phyloP scores from a whole-genome alignment of 139 green algal species.

The Parachlorella kessleri region DNA sequence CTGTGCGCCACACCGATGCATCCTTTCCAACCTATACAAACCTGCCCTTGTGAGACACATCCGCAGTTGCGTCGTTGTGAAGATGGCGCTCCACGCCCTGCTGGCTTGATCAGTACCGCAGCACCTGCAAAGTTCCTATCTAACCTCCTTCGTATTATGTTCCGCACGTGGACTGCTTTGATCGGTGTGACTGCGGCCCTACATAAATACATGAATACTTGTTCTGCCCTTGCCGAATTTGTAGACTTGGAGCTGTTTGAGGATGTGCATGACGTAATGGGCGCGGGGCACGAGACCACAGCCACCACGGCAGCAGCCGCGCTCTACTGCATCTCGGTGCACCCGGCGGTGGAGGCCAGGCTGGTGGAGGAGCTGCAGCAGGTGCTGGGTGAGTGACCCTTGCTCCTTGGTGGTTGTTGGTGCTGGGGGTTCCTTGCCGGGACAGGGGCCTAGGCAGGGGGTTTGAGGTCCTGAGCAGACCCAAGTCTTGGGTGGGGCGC shows the following conservation, averaged over 20 bases:
- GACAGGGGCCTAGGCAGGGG: no score
- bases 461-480: no score
- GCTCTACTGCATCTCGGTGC: constrained; percentile 58
- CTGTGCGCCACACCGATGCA: background rate
- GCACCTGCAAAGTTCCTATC: no score
- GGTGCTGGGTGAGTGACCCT: constrained; percentile 56
- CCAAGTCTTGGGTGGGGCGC: no score
- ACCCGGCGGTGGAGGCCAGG: constrained; percentile 55
- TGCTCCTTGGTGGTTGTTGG: no score
- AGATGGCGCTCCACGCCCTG: background rate
- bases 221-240: background rate
- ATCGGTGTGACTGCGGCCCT: background rate
- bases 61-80: background rate
- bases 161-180: background rate
- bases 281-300: constrained; percentile 76
- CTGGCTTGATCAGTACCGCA: background rate
- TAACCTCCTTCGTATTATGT: no score
- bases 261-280: constrained; percentile 78
- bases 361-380: constrained; percentile 51
- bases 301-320: constrained; percentile 63
- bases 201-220: background rate
- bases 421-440: no score
- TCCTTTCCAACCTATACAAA: background rate
- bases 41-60: background rate
- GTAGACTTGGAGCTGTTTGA: constrained; percentile 75